phyloP scores from a whole-genome alignment of 2,329 filamentous ascomycete genomes.

The Pseudocercospora pini-densiflorae region DNA sequence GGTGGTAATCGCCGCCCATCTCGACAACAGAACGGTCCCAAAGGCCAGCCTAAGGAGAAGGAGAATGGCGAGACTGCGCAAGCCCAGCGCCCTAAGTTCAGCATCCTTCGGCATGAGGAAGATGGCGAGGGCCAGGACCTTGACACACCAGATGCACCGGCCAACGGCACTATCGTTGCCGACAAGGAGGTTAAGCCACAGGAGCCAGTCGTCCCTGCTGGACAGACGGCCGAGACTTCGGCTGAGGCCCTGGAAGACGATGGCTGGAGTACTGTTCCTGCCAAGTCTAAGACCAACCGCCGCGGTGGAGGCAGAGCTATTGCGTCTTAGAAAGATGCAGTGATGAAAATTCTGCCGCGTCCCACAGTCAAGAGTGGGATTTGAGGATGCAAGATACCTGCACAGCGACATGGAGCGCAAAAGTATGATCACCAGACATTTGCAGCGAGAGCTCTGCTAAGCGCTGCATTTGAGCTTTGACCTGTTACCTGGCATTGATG shows the following conservation, averaged over 20 bases:
- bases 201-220: slow-evolving; percentile 51
- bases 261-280: slow-evolving; percentile 58
- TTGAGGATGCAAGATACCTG: slow-evolving; percentile 1
- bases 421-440: neutral
- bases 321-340: slow-evolving; percentile 47
- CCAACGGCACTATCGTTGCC: slow-evolving; percentile 55
- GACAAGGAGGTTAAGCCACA: slow-evolving; percentile 62
- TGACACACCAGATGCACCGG: slow-evolving; percentile 51
- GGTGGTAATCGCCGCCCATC: slow-evolving; percentile 31
- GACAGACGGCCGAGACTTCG: slow-evolving; percentile 45
- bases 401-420: slow-evolving; percentile 8
- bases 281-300: slow-evolving; percentile 51
- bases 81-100: slow-evolving; percentile 39
- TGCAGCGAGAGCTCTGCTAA: neutral
- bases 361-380: neutral
- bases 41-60: slow-evolving; percentile 45
- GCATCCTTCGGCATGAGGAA: slow-evolving; percentile 53
- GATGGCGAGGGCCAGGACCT: slow-evolving; percentile 45
- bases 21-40: slow-evolving; percentile 33
- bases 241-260: slow-evolving; percentile 56
- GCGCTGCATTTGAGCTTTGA: neutral
- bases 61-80: slow-evolving; percentile 43
- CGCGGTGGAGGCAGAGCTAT: slow-evolving; percentile 51
- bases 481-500: slow-evolving; percentile 1
- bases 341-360: slow-evolving; percentile 3